Evolutionary conservation across 768 basidiomycete species (phyloP).

Genomic region (Leccinum aurantiacum): DNA sequence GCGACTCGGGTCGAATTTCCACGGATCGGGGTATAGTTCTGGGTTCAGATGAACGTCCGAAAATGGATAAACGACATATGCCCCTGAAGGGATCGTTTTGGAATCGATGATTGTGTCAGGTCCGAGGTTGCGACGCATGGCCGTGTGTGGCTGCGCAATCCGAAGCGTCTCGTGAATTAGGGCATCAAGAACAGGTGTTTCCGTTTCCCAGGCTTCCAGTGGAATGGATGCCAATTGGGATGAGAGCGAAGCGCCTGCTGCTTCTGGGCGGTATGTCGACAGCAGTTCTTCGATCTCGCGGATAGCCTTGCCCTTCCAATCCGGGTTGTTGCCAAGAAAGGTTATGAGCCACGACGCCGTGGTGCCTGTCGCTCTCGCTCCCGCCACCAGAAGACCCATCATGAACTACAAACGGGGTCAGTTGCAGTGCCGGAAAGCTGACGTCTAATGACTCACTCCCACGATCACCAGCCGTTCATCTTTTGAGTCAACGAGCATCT

Average conservation of each 20-base stretch:
- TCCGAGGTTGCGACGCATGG: conserved; percentile 78
- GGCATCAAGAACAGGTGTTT: conserved; percentile 69
- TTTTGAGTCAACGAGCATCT: conserved; percentile 68
- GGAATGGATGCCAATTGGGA: conserved; percentile 58
- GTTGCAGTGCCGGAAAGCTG: conserved; percentile 17
- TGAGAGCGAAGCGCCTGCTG: conserved; percentile 35
- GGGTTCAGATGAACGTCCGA: conserved; percentile 77
- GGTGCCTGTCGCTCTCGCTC: conserved; percentile 77
- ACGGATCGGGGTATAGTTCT: conserved; percentile 71
- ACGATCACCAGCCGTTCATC: conserved; percentile 70
- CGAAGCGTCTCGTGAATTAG: conserved; percentile 77
- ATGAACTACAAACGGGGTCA: conserved; percentile 56
- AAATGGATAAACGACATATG: conserved; percentile 78
- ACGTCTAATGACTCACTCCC: conserved; percentile 47
- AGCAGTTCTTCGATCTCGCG: conserved; percentile 60
- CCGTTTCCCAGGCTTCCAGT: conserved; percentile 66
- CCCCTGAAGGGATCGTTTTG: conserved; percentile 68
- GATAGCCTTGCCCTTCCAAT: conserved; percentile 63
- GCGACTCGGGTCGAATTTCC: conserved; percentile 68
- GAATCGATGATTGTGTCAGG: conserved; percentile 69
- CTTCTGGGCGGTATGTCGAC: conserved; percentile 37
- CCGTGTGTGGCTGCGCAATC: conserved; percentile 75
- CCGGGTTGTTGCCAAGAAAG: conserved; percentile 64
- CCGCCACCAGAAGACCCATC: conserved; percentile 78
- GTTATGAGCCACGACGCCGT: conserved; percentile 79